Evolutionary conservation across 345 rosid genomes (phyloP).

Genomic region (Salix udensis): DNA sequence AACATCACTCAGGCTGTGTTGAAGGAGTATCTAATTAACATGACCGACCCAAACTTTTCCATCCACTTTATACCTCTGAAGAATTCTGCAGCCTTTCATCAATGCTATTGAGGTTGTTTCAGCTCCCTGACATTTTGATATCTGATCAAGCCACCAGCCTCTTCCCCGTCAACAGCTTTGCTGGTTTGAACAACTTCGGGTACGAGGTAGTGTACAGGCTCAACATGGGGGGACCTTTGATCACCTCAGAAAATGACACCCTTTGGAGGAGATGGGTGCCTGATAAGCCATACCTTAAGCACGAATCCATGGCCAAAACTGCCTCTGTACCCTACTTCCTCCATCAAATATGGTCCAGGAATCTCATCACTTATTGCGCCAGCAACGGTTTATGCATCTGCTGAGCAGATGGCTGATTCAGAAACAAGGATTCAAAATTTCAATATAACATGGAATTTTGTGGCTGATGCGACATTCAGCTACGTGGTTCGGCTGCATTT

Average conservation of each 20-base stretch:
- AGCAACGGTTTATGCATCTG: constrained; percentile 56
- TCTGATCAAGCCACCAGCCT: constrained; percentile 47
- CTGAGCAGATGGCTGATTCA: constrained; percentile 55
- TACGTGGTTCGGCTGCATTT: constrained; percentile 70
- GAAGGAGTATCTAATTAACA: constrained; percentile 63
- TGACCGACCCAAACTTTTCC: constrained; percentile 43
- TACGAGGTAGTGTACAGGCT: constrained; percentile 62
- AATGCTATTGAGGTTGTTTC: constrained; percentile 77
- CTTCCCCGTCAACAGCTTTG: constrained; percentile 40
- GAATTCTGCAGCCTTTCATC: constrained; percentile 61
- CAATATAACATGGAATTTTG: constrained; percentile 67
- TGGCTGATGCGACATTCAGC: constrained; percentile 45
- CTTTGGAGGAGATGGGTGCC: constrained; percentile 54
- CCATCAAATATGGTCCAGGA: constrained; percentile 46
- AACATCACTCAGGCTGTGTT: constrained; percentile 34
- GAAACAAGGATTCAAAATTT: constrained; percentile 40
- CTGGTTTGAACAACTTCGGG: constrained; percentile 42
- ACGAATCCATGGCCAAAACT: constrained; percentile 32
- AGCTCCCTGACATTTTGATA: constrained; percentile 62
- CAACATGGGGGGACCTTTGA: constrained; percentile 68
- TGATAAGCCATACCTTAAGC: constrained; percentile 48
- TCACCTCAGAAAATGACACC: constrained; percentile 58
- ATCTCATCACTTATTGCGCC: constrained; percentile 66
- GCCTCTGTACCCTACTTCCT: constrained; percentile 33
- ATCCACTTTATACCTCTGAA: constrained; percentile 50